Conservation (phyloP, 2,329 filamentous ascomycete species). For the Ophiognomonia clavigignenti-juglandacearum region DNA sequence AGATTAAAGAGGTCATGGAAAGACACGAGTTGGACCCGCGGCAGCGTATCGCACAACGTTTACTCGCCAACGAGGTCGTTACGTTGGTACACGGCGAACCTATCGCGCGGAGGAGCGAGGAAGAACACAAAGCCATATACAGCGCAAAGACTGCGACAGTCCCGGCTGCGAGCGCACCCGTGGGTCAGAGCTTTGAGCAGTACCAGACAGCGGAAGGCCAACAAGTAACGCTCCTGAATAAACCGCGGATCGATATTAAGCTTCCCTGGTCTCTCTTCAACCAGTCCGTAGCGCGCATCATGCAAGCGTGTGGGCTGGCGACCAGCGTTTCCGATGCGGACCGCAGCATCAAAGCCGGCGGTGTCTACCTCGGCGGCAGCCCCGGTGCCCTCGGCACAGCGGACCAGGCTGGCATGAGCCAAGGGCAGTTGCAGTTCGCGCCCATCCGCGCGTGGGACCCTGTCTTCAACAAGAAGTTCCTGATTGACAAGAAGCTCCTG, state of each 20-base stretch:
- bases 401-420: conserved; percentile 27
- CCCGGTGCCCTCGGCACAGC: conserved; percentile 28
- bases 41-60: conserved; percentile 75
- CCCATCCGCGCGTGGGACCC: conserved; percentile 56
- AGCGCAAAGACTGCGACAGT: conserved; percentile 24
- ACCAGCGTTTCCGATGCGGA: conserved; percentile 52
- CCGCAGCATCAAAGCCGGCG: conserved; percentile 49
- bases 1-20: conserved; percentile 65
- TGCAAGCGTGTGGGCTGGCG: conserved; percentile 56
- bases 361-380: conserved; percentile 56
- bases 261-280: conserved; percentile 49
- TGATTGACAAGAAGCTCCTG: conserved; percentile 55
- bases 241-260: conserved; percentile 48
- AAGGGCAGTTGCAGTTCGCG: conserved; percentile 54
- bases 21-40: conserved; percentile 64
- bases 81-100: conserved; percentile 69
- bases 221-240: conserved; percentile 36
- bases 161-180: too few species aligned
- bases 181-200: conserved; percentile 14
- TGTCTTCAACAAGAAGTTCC: conserved; percentile 52
- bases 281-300: conserved; percentile 54
- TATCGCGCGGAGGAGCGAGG: conserved; percentile 58
- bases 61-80: conserved; percentile 76
- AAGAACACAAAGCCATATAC: conserved; percentile 48
- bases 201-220: conserved; percentile 18